A percentile compares a stretch with the other conserved stretches of the same genome.
Conservation (phyloP, 306 rosid genomes). For the Medicago ruthenica region DNA sequence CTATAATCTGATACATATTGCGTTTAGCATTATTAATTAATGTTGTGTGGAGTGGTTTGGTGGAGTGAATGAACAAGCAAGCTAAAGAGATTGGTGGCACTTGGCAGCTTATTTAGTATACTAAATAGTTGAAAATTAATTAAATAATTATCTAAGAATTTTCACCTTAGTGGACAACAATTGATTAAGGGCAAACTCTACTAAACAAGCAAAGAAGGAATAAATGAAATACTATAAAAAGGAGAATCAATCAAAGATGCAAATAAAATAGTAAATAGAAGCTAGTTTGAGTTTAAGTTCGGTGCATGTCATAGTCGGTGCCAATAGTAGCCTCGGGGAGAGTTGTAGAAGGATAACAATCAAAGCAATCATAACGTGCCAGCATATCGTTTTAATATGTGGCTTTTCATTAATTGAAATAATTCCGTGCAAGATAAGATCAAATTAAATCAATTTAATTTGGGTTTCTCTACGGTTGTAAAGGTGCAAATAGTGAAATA, state of each 20-base stretch:
- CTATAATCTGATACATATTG: neutral
- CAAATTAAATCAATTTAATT: neutral
- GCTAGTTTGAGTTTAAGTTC: neutral
- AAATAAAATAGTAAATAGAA: neutral
- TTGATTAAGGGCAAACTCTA: neutral
- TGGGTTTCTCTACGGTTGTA: conserved; percentile 30
- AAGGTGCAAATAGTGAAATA: neutral
- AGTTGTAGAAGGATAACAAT: neutral
- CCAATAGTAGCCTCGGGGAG: conserved; percentile 27
- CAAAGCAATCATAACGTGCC: conserved; percentile 32
- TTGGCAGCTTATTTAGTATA: neutral
- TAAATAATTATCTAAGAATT: neutral
- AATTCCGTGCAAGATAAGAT: conserved; percentile 24
- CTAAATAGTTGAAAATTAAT: neutral
- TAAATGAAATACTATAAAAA: conserved; percentile 4
- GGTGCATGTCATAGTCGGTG: conserved; percentile 35
- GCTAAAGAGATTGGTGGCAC: conserved; percentile 14
- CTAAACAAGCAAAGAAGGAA: conserved; percentile 42
- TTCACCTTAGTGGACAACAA: neutral
- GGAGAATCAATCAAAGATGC: neutral
- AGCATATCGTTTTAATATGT: neutral
- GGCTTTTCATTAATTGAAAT: conserved; percentile 14
- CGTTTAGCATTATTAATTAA: neutral
- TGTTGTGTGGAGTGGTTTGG: neutral
- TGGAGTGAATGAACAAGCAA: conserved; percentile 7